phyloP scores from a whole-genome alignment of 2,329 filamentous ascomycete species.

The Bertia moriformis region DNA sequence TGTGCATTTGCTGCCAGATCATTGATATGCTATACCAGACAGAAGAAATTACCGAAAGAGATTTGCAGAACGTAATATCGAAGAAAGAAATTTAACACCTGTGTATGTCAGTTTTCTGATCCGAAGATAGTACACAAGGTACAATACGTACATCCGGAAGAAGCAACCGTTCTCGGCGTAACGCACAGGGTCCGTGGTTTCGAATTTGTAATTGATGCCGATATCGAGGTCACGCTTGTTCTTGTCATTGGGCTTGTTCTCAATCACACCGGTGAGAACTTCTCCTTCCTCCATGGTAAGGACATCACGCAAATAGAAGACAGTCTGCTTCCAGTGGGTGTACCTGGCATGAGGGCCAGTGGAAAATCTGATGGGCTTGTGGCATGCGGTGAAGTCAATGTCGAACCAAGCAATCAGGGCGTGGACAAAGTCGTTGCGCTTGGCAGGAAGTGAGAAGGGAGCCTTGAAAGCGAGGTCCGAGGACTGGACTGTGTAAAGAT shows the following conservation, averaged over 20 bases:
- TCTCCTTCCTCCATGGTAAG: slow-evolving; percentile 60
- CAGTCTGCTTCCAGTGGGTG: slow-evolving; percentile 71
- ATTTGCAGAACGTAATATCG: too few species aligned
- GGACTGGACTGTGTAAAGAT: slow-evolving; percentile 53
- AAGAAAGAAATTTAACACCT: too few species aligned
- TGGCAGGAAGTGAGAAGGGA: slow-evolving; percentile 45
- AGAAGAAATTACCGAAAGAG: too few species aligned
- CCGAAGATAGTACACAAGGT: too few species aligned
- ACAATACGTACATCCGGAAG: slow-evolving; percentile 33
- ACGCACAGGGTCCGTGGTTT: slow-evolving; percentile 44
- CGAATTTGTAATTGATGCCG: slow-evolving; percentile 48
- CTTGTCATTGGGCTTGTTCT: slow-evolving; percentile 57
- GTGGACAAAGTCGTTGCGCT: slow-evolving; percentile 60
- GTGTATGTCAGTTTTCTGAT: too few species aligned
- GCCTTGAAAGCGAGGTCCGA: slow-evolving; percentile 52
- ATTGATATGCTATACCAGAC: too few species aligned
- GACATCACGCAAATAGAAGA: slow-evolving; percentile 61
- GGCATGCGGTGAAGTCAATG: slow-evolving; percentile 63
- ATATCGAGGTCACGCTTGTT: slow-evolving; percentile 63
- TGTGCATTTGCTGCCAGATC: too few species aligned
- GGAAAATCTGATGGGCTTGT: slow-evolving; percentile 62
- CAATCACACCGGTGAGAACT: slow-evolving; percentile 42
- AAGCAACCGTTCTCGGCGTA: slow-evolving; percentile 40
- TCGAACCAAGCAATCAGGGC: slow-evolving; percentile 68
- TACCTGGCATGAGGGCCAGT: slow-evolving; percentile 69